These are phyloP conservation scores for Aspergillus tamarii DNA, from an alignment of 2,329 filamentous ascomycete species.

Conservation along the genomic window DNA sequence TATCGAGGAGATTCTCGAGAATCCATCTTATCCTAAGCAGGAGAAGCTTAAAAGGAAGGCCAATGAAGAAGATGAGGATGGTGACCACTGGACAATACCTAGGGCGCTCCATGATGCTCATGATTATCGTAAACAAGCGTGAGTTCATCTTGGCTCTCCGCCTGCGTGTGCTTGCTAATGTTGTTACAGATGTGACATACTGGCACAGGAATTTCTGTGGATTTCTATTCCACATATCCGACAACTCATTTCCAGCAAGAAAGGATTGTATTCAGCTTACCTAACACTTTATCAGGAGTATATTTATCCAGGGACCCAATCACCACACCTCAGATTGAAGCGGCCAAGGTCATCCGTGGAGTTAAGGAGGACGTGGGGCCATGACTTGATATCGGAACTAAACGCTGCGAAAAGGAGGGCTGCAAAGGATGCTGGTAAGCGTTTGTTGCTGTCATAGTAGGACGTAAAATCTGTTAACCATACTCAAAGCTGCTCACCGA, in stretches of 20 bases:
- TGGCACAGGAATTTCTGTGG: constrained; percentile 40
- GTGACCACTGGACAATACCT: constrained; percentile 30
- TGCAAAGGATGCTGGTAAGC: constrained; percentile 25
- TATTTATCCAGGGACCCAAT: constrained; percentile 9
- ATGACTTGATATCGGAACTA: constrained; percentile 22
- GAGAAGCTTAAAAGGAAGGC: constrained; percentile 43
- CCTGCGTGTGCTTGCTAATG: background rate
- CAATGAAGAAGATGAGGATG: constrained; percentile 30
- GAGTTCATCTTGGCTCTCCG: constrained; percentile 8
- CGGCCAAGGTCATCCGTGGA: constrained; percentile 13
- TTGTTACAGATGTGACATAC: constrained; percentile 27
- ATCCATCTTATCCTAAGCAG: constrained; percentile 48
- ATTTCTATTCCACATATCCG: constrained; percentile 44
- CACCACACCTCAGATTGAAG: constrained; percentile 26
- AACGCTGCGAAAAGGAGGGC: constrained; percentile 29
- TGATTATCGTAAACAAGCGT: constrained; percentile 26
- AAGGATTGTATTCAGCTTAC: constrained; percentile 35
- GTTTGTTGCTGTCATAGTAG: background rate
- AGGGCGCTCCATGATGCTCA: constrained; percentile 27
- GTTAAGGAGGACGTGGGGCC: background rate
- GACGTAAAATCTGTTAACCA: background rate
- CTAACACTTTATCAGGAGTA: constrained; percentile 29
- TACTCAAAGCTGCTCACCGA: constrained; percentile 15
- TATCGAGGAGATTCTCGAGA: constrained; percentile 46
- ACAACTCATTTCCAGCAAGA: constrained; percentile 32